phyloP scores from a whole-genome alignment of 1,139 yeast species.

The Pichia sp. region DNA sequence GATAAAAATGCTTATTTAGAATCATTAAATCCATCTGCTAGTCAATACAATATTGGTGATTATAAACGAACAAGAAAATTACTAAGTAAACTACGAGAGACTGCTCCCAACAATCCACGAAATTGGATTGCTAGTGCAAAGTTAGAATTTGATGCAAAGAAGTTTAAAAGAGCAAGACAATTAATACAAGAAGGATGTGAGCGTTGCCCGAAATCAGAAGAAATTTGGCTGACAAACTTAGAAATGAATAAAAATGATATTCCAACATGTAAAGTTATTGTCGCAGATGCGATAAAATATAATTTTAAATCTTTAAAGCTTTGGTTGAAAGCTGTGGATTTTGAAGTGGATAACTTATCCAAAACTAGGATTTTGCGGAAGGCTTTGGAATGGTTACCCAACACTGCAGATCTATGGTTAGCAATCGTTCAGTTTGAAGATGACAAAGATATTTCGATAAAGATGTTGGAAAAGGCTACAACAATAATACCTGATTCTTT shows the following conservation, averaged over 20 bases:
- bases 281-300: slow-evolving; percentile 58
- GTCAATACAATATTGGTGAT: slow-evolving; percentile 42
- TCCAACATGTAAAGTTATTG: slow-evolving; percentile 46
- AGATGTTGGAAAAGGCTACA: slow-evolving; percentile 60
- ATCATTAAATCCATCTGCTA: slow-evolving; percentile 7
- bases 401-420: slow-evolving; percentile 46
- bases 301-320: slow-evolving; percentile 52
- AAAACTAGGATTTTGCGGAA: slow-evolving; percentile 55
- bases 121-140: slow-evolving; percentile 90
- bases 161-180: slow-evolving; percentile 49
- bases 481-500: slow-evolving; percentile 62
- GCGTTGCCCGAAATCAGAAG: slow-evolving; percentile 59
- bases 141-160: slow-evolving; percentile 62
- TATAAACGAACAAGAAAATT: slow-evolving; percentile 52
- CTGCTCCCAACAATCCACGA: slow-evolving; percentile 67
- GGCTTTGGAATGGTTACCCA: slow-evolving; percentile 51
- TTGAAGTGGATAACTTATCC: slow-evolving; percentile 52
- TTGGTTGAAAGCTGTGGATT: slow-evolving; percentile 66
- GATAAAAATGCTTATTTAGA: slow-evolving; percentile 22
- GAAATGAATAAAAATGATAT: slow-evolving; percentile 51
- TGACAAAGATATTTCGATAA: slow-evolving; percentile 42
- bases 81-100: slow-evolving; percentile 60
- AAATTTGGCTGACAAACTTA: slow-evolving; percentile 77
- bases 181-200: slow-evolving; percentile 69
- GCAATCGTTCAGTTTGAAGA: slow-evolving; percentile 44